Conservation (phyloP, 2,329 filamentous ascomycete species). For the Orbilia oligospora region DNA sequence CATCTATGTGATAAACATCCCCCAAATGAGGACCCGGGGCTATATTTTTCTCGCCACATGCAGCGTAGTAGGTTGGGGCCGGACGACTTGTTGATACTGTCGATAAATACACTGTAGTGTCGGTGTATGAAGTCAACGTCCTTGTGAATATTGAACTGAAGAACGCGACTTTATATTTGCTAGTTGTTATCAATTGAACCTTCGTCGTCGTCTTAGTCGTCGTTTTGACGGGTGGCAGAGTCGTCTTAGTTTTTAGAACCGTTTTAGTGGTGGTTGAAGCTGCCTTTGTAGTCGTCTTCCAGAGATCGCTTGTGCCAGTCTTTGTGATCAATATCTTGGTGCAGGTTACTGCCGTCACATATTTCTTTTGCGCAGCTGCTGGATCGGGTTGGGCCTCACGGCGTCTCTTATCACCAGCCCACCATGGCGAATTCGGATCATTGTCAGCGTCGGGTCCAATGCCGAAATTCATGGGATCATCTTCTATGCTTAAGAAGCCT, state of each 20-base stretch:
- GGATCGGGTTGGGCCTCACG: background rate
- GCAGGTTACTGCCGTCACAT: conserved; percentile 26
- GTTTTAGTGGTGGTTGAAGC: conserved; percentile 20
- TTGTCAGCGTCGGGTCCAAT: no score
- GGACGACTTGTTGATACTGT: conserved; percentile 21
- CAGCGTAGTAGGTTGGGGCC: background rate
- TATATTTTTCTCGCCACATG: background rate
- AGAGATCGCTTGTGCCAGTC: conserved; percentile 46
- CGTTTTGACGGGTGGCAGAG: background rate
- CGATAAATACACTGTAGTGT: conserved; percentile 14
- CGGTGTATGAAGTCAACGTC: conserved; percentile 17
- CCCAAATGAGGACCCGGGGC: background rate
- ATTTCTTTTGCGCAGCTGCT: background rate
- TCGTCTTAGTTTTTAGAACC: background rate
- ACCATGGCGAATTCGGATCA: no score
- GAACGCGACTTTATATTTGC: conserved; percentile 4
- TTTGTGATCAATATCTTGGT: conserved; percentile 36
- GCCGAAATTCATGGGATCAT: conserved; percentile 16
- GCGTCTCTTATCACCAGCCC: no score
- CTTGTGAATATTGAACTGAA: background rate
- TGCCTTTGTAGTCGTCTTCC: conserved; percentile 38
- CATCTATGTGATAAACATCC: background rate
- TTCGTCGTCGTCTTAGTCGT: conserved; percentile 1
- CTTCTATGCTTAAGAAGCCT: conserved; percentile 19
- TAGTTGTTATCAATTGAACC: background rate